Conservation (phyloP, 2,329 filamentous ascomycete species). For the Fusarium foetens region DNA sequence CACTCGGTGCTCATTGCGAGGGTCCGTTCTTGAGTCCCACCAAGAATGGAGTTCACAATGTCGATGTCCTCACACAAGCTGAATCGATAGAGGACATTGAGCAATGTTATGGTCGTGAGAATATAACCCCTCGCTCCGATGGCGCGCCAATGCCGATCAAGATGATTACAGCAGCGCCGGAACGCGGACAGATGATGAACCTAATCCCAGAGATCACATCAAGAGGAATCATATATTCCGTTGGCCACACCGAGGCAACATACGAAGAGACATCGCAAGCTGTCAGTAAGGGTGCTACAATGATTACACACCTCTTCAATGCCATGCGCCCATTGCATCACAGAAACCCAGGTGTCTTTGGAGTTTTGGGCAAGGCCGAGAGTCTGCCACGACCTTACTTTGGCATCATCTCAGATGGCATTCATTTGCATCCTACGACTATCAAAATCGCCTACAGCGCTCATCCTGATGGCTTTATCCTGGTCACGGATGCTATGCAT, state of each 20-base stretch:
- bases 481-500: constrained; percentile 94
- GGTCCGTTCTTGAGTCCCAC: constrained; percentile 85
- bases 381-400: constrained; percentile 75
- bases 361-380: constrained; percentile 77
- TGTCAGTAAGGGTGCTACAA: constrained; percentile 79
- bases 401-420: constrained; percentile 89
- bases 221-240: constrained; percentile 77
- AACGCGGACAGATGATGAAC: constrained; percentile 75
- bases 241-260: constrained; percentile 88
- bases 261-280: constrained; percentile 82
- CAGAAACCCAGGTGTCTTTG: constrained; percentile 90
- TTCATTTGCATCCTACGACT: constrained; percentile 87
- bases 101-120: constrained; percentile 76
- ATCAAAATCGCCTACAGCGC: constrained; percentile 91
- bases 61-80: constrained; percentile 74
- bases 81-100: constrained; percentile 73
- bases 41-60: constrained; percentile 88
- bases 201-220: constrained; percentile 74
- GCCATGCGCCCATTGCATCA: constrained; percentile 92
- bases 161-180: constrained; percentile 88
- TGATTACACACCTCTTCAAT: constrained; percentile 96
- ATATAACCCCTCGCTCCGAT: constrained; percentile 61
- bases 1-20: constrained; percentile 89
- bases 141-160: constrained; percentile 65
- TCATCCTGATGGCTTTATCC: constrained; percentile 83